phyloP scores from a whole-genome alignment of 2,329 filamentous ascomycete species.

The Monilinia polystroma region DNA sequence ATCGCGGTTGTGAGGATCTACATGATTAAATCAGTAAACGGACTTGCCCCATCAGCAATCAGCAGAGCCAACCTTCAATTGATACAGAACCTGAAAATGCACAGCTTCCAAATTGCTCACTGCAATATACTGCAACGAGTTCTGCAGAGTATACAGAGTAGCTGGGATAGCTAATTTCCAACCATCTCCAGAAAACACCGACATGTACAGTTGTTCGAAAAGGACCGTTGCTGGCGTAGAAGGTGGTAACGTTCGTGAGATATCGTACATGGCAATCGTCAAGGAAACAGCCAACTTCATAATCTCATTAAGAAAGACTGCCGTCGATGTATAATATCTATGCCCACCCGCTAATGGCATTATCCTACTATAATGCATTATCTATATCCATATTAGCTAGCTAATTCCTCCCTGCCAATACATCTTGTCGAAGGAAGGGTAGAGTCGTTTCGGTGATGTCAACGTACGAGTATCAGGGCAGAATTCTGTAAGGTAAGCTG shows the following conservation, averaged over 20 bases:
- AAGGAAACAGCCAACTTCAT: constrained; percentile 86
- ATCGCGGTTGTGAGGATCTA: constrained; percentile 83
- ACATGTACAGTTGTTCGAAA: constrained; percentile 74
- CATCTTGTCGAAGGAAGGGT: background rate
- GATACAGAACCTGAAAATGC: constrained; percentile 90
- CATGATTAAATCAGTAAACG: constrained; percentile 24
- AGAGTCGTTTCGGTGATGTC: constrained; percentile 8
- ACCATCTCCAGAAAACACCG: constrained; percentile 84
- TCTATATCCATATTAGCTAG: constrained; percentile 47
- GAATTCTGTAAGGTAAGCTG: constrained; percentile 81
- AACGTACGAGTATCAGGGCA: constrained; percentile 66
- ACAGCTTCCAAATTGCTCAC: constrained; percentile 89
- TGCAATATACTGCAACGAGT: constrained; percentile 89
- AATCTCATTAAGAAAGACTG: constrained; percentile 89
- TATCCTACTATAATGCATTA: constrained; percentile 91
- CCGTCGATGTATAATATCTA: constrained; percentile 90
- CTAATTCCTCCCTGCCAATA: background rate
- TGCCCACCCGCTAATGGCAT: constrained; percentile 84
- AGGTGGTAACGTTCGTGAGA: constrained; percentile 72
- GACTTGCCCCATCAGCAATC: background rate
- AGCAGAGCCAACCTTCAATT: constrained; percentile 68
- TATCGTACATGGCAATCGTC: constrained; percentile 83
- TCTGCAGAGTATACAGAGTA: constrained; percentile 84
- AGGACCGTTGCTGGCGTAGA: constrained; percentile 78
- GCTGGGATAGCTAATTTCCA: constrained; percentile 95